These are phyloP conservation scores for Ambrosia trifida DNA, from an alignment of 129 eudicot species.

Conservation along the genomic window DNA sequence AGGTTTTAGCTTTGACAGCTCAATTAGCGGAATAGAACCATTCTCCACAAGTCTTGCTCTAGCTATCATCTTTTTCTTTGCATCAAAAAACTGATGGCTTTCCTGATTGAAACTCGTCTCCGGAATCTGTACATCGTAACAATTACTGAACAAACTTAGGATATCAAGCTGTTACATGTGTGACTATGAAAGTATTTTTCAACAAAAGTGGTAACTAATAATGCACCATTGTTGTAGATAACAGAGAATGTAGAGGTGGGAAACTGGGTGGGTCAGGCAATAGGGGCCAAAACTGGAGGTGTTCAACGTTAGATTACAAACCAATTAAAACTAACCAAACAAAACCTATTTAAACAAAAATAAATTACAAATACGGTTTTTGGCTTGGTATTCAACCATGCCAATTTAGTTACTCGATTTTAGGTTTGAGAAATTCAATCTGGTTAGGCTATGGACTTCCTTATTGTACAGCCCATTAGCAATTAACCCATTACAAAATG, in stretches of 20 bases:
- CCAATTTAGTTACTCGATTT: too few relatives aligned
- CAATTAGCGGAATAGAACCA: conserved; percentile 59
- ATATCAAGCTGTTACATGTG: conserved; percentile 8
- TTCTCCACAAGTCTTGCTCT: conserved; percentile 58
- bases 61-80: conserved; percentile 60
- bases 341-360: too few relatives aligned
- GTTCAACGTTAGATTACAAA: too few relatives aligned
- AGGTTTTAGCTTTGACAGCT: conserved; percentile 67
- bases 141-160: conserved; percentile 15
- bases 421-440: too few relatives aligned
- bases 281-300: background rate
- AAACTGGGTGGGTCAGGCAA: background rate
- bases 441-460: too few relatives aligned
- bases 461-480: too few relatives aligned
- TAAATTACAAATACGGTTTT: too few relatives aligned
- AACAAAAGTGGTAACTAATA: conserved; percentile 6
- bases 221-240: conserved; percentile 3
- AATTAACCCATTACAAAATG: too few relatives aligned
- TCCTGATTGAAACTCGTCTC: conserved; percentile 45
- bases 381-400: too few relatives aligned
- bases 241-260: conserved; percentile 4
- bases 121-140: conserved; percentile 45
- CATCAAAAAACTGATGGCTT: conserved; percentile 27
- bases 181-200: background rate
- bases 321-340: too few relatives aligned